These are phyloP conservation scores for Mycena belliarum DNA, from an alignment of 768 basidiomycete genomes.

Conservation along the genomic window DNA sequence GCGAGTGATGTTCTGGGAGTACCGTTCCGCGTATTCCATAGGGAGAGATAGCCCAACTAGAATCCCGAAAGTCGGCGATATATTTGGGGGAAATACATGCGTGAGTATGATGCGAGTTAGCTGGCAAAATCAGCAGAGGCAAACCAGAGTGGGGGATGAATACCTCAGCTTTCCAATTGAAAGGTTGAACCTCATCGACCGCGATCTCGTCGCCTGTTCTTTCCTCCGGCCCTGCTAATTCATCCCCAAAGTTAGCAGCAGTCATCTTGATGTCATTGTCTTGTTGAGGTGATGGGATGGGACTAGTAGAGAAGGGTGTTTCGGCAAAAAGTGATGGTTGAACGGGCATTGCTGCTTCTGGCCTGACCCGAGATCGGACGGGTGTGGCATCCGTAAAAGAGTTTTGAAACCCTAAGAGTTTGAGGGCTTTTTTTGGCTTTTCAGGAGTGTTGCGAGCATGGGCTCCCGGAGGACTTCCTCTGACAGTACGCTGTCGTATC, in stretches of 20 bases:
- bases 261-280: slow-evolving; percentile 25
- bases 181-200: slow-evolving; percentile 36
- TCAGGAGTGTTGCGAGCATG: slow-evolving; percentile 34
- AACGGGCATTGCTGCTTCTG: slow-evolving; percentile 4
- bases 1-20: slow-evolving; percentile 42
- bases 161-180: slow-evolving; percentile 62
- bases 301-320: slow-evolving; percentile 28
- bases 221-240: background rate
- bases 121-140: slow-evolving; percentile 34
- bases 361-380: slow-evolving; percentile 24
- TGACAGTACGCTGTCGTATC: slow-evolving; percentile 29
- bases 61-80: slow-evolving; percentile 51
- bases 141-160: slow-evolving; percentile 12
- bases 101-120: slow-evolving; percentile 61
- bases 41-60: slow-evolving; percentile 43
- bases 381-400: slow-evolving; percentile 47
- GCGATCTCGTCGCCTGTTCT: slow-evolving; percentile 24
- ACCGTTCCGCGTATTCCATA: slow-evolving; percentile 30
- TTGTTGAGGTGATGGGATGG: slow-evolving; percentile 15
- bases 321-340: background rate
- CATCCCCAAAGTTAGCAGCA: slow-evolving; percentile 11
- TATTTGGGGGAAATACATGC: slow-evolving; percentile 44
- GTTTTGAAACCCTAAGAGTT: slow-evolving; percentile 57
- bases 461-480: slow-evolving; percentile 24
- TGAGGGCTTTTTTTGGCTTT: slow-evolving; percentile 32